phyloP scores from a whole-genome alignment of 768 basidiomycete genomes.

The Naganishia vaughanmartiniae region DNA sequence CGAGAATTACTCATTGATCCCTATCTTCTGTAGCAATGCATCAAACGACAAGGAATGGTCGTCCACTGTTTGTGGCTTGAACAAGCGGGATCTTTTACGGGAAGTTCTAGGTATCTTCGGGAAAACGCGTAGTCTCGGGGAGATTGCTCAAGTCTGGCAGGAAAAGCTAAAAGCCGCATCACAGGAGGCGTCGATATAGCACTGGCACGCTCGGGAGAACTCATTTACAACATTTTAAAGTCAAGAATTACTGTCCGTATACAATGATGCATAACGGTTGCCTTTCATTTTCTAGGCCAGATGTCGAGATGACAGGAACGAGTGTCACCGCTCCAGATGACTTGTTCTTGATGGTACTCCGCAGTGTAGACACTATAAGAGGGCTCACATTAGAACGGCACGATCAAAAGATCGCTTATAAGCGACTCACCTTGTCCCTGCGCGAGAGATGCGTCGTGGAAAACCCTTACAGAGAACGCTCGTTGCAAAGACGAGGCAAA shows the following conservation, averaged over 20 bases:
- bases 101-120: slow-evolving; percentile 59
- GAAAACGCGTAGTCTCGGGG: slow-evolving; percentile 25
- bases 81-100: slow-evolving; percentile 76
- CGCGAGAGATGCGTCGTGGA: slow-evolving; percentile 6
- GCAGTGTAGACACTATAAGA: background rate
- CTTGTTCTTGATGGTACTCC: background rate
- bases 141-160: slow-evolving; percentile 27
- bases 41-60: slow-evolving; percentile 73
- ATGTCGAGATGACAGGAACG: slow-evolving; percentile 1
- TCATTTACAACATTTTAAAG: background rate
- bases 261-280: background rate
- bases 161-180: slow-evolving; percentile 18
- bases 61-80: slow-evolving; percentile 66
- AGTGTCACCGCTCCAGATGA: slow-evolving; percentile 2
- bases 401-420: background rate
- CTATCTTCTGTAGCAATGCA: slow-evolving; percentile 45
- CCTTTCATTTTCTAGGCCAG: background rate
- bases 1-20: slow-evolving; percentile 2
- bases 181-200: background rate
- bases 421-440: slow-evolving; percentile 1
- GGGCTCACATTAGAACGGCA: background rate
- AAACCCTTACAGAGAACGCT: slow-evolving; percentile 9
- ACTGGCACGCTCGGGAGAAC: no score
- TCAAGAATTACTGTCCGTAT: slow-evolving; percentile 4
- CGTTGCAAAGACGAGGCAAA: background rate